A percentile compares a stretch with the other conserved stretches of the same genome.
Evolutionary conservation across 139 green algal genomes (phyloP).

Genomic region (Chlamydomonas sp.): DNA sequence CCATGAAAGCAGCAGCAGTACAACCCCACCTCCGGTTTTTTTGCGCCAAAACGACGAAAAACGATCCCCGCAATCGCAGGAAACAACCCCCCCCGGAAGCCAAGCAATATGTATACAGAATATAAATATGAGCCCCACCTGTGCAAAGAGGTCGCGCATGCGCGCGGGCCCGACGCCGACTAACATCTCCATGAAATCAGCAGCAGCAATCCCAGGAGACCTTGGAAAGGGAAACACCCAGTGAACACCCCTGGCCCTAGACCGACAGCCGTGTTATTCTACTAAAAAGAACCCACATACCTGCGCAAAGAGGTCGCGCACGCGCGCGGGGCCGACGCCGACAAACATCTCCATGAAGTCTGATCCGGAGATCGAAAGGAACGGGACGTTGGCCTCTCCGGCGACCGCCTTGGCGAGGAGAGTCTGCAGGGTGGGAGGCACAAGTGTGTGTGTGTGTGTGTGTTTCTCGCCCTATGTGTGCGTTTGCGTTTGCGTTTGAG

Average conservation of each 20-base stretch:
- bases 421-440: no score
- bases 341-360: constrained; percentile 87
- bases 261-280: no score
- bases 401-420: constrained; percentile 94
- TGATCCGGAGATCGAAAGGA: constrained; percentile 60
- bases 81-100: neutral
- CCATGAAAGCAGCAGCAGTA: constrained; percentile 29
- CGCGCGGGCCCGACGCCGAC: constrained; percentile 84
- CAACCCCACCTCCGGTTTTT: no score
- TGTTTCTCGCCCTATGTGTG: no score
- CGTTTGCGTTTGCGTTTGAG: no score
- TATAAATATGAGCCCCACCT: constrained; percentile 44
- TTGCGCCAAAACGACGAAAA: no score
- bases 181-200: no score
- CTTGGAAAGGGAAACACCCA: neutral
- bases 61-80: neutral
- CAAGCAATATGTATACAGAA: neutral
- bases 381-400: constrained; percentile 90
- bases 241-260: neutral
- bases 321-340: constrained; percentile 81
- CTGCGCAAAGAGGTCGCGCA: constrained; percentile 93
- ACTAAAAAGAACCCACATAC: constrained; percentile 26
- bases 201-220: constrained; percentile 24
- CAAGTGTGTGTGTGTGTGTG: no score
- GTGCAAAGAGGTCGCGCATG: constrained; percentile 90